A percentile compares a stretch with the other conserved stretches of the same genome.
These are phyloP conservation scores for Coniochaeta ligniaria DNA, from an alignment of 2,329 filamentous ascomycete species.

Conservation along the genomic window DNA sequence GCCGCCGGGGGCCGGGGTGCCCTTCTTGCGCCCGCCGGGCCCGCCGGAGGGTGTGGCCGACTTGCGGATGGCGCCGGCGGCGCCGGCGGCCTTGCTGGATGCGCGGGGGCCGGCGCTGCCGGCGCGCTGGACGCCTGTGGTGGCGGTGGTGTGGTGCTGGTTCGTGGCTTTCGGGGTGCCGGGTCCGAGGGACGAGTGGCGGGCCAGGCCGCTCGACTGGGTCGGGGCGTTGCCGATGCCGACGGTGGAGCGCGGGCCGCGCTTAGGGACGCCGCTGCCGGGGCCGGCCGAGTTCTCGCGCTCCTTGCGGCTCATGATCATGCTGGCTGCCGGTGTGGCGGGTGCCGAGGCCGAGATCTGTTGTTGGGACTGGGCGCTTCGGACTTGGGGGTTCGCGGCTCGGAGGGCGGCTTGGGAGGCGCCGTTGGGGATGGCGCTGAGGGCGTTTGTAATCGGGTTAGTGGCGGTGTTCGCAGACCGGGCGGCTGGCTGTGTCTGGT, in stretches of 20 bases:
- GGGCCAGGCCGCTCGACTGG: conserved; percentile 51
- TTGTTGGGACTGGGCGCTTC: conserved; percentile 39
- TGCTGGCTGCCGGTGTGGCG: conserved; percentile 52
- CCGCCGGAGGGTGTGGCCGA: conserved; percentile 33
- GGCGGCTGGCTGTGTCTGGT: conserved; percentile 32
- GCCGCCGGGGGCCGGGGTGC: conserved; percentile 21
- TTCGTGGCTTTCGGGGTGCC: conserved; percentile 47
- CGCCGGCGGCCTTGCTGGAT: conserved; percentile 35
- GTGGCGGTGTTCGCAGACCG: conserved; percentile 36
- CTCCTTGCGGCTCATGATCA: conserved; percentile 49
- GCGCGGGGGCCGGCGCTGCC: conserved; percentile 55
- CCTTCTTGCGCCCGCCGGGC: conserved; percentile 40
- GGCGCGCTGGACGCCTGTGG: conserved; percentile 23
- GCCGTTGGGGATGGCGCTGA: conserved; percentile 29
- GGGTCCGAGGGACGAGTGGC: conserved; percentile 56
- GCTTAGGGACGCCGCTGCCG: conserved; percentile 39
- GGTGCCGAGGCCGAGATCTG: conserved; percentile 50
- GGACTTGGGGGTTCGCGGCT: conserved; percentile 36
- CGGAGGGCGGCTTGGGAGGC: conserved; percentile 35
- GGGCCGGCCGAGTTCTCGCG: conserved; percentile 54
- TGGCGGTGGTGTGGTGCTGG: conserved; percentile 11
- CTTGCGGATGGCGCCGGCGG: conserved; percentile 35
- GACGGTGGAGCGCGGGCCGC: conserved; percentile 40
- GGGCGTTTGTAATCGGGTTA: conserved; percentile 26
- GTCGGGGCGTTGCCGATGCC: conserved; percentile 39